phyloP scores from a whole-genome alignment of 2,329 filamentous ascomycete genomes.

The Talaromyces verruculosus region DNA sequence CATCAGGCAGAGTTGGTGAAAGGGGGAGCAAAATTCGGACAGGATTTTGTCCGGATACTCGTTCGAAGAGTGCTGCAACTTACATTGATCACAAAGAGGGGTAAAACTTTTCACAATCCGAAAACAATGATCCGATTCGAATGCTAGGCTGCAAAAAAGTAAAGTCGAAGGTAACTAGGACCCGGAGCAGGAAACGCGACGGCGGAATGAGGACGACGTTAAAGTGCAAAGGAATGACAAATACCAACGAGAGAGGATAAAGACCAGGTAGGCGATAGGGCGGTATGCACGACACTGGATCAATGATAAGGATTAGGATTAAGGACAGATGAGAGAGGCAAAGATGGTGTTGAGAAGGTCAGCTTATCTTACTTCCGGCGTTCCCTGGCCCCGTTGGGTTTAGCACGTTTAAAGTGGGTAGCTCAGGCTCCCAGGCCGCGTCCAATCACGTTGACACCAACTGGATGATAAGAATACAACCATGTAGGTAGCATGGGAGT shows the following conservation, averaged over 20 bases:
- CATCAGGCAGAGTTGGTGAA: background rate
- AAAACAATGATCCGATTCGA: background rate
- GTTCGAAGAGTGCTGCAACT: background rate
- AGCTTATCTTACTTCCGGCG: slow-evolving; percentile 8
- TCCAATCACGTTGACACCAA: background rate
- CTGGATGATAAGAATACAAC: background rate
- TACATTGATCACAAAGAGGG: background rate
- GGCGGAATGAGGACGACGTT: background rate
- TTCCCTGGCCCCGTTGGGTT: slow-evolving; percentile 5
- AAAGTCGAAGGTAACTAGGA: background rate
- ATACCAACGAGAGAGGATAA: background rate
- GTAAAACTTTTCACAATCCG: background rate
- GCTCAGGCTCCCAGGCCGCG: background rate
- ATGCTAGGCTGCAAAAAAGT: background rate
- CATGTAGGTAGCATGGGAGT: background rate
- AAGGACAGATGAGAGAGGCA: background rate
- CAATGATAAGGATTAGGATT: slow-evolving; percentile 4
- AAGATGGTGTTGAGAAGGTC: slow-evolving; percentile 5
- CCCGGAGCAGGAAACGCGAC: background rate
- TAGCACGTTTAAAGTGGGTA: background rate
- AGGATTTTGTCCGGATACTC: background rate
- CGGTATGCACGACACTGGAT: background rate
- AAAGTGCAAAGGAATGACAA: background rate
- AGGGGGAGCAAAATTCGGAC: background rate
- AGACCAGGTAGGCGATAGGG: background rate